Percentiles rank a stretch among this genome's conserved stretches.
phyloP scores from a whole-genome alignment of 2,329 filamentous ascomycete species.

The Calonectria leucothoes region DNA sequence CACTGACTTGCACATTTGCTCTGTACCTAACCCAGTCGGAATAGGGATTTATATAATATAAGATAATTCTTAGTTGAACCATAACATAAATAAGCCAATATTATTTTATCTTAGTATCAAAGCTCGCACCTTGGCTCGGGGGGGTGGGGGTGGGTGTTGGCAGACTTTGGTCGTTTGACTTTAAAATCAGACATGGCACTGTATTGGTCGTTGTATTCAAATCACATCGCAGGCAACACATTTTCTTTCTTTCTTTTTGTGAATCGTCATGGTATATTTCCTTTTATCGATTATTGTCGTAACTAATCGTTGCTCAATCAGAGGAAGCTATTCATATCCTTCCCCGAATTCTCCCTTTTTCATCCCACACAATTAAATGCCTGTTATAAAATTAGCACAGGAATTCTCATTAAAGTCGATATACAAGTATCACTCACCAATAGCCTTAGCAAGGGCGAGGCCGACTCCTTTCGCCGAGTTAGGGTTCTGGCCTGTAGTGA shows the following conservation, averaged over 20 bases:
- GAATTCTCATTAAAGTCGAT: background rate
- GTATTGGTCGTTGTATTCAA: background rate
- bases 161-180: too few species aligned
- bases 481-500: conserved; percentile 71
- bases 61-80: too few species aligned
- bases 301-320: conserved; percentile 6
- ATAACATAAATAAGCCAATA: too few species aligned
- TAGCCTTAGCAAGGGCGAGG: conserved; percentile 61
- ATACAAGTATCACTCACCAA: conserved; percentile 48
- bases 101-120: too few species aligned
- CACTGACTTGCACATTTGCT: too few species aligned
- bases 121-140: too few species aligned
- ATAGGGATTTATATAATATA: too few species aligned
- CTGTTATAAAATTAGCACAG: background rate
- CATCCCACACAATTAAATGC: conserved; percentile 2
- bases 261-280: background rate
- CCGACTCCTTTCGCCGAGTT: conserved; percentile 63
- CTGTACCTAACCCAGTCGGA: too few species aligned
- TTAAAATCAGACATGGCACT: background rate
- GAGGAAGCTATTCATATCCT: background rate
- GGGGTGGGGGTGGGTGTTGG: too few species aligned
- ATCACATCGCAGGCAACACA: background rate
- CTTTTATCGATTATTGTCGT: conserved; percentile 16
- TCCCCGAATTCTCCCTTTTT: background rate
- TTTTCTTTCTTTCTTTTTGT: background rate